phyloP scores from a whole-genome alignment of 2,329 filamentous ascomycete species.

The Alternaria postmessia region DNA sequence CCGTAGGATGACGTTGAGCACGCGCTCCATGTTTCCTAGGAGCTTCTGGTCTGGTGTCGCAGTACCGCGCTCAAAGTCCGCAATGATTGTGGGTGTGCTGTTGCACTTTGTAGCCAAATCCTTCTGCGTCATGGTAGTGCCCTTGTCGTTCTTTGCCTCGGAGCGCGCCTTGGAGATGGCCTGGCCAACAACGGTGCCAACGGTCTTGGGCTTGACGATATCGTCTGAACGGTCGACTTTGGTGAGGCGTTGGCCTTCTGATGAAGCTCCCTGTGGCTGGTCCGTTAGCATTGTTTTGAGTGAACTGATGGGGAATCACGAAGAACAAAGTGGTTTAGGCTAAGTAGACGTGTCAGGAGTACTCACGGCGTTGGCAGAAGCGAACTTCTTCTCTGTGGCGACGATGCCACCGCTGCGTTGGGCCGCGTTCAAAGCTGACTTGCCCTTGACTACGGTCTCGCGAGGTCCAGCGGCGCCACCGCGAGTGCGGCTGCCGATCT shows the following conservation, averaged over 20 bases:
- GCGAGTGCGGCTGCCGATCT: conserved; percentile 88
- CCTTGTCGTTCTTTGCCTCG: conserved; percentile 80
- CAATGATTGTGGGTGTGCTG: conserved; percentile 79
- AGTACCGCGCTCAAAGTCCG: conserved; percentile 83
- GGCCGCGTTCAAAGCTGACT: conserved; percentile 85
- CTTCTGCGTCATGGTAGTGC: conserved; percentile 84
- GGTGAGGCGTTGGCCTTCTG: conserved; percentile 91
- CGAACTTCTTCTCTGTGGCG: conserved; percentile 90
- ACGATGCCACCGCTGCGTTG: conserved; percentile 79
- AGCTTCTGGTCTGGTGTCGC: conserved; percentile 86
- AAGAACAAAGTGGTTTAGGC: not conserved
- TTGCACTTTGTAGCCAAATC: conserved; percentile 86
- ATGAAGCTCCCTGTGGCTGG: conserved; percentile 48
- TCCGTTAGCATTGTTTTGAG: conserved; percentile 18
- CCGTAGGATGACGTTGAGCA: conserved; percentile 87
- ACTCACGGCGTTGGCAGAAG: conserved; percentile 80
- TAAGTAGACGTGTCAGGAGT: not conserved
- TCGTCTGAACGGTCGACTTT: conserved; percentile 98
- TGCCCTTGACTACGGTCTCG: conserved; percentile 90
- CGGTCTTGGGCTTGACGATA: conserved; percentile 95
- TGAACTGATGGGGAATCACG: not conserved
- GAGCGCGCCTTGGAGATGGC: conserved; percentile 82
- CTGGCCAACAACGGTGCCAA: conserved; percentile 77
- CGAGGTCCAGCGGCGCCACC: conserved; percentile 71
- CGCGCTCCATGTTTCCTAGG: conserved; percentile 77